Evolutionary conservation across 148 eudicot species (phyloP).

Genomic region (Amaranthus palmeri): DNA sequence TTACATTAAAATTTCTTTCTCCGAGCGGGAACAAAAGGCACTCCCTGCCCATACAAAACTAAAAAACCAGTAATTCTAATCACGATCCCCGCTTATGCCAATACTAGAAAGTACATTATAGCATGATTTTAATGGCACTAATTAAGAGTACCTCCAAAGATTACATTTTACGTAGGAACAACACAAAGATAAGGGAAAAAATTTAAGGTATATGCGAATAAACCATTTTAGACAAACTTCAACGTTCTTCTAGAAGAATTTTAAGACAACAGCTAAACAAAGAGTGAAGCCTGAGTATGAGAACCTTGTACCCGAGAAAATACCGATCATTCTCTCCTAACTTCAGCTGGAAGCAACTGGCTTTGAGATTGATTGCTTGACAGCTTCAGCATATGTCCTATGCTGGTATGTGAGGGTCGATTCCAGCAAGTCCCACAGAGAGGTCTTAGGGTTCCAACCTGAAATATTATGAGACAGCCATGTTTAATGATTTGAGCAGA

Average conservation of each 20-base stretch:
- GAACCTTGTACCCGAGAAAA: slow-evolving; percentile 10
- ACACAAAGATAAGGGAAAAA: slow-evolving; percentile 11
- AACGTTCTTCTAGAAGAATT: slow-evolving; percentile 26
- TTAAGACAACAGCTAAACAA: slow-evolving; percentile 20
- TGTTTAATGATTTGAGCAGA: not conserved
- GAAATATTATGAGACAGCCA: not conserved
- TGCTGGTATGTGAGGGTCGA: slow-evolving; percentile 97
- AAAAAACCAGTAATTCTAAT: not conserved
- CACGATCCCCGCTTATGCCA: not conserved
- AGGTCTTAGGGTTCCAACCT: slow-evolving; percentile 99
- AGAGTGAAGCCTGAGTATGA: slow-evolving; percentile 13
- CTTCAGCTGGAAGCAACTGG: slow-evolving; percentile 58
- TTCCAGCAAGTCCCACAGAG: slow-evolving; percentile 97
- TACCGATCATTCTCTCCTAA: not conserved
- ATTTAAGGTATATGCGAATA: slow-evolving; percentile 25
- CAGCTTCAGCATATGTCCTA: slow-evolving; percentile 91
- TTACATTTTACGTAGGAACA: slow-evolving; percentile 21
- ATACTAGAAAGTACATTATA: slow-evolving; percentile 13
- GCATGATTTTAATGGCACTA: slow-evolving; percentile 14
- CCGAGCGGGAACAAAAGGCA: slow-evolving; percentile 8
- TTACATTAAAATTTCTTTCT: slow-evolving; percentile 14
- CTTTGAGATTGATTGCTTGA: slow-evolving; percentile 70
- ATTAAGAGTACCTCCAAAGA: slow-evolving; percentile 7
- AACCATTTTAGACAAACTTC: slow-evolving; percentile 28
- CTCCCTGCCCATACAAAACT: not conserved